Evolutionary conservation across 2,329 filamentous ascomycete species (phyloP), one percentile per base, ranked within the genome.

Genomic region (Rutstroemia sp.): DNA sequence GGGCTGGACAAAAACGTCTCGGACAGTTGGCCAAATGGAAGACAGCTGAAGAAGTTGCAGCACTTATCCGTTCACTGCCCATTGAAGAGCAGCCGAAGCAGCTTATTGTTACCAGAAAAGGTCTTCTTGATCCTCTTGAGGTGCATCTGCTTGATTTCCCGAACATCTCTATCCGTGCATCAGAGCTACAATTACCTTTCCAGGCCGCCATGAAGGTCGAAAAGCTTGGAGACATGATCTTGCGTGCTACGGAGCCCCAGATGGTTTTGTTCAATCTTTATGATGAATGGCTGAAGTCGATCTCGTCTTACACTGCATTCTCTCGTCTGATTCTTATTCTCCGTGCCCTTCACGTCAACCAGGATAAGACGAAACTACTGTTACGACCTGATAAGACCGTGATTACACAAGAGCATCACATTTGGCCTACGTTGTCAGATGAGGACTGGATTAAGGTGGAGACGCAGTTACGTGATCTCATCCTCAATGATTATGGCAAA

Each of bases 391-490:
- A 99, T 76, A 97, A 96, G 84, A 96, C 87, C 1, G 91, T 99
- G 62, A 95, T 99, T 67, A 99, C 94, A 0, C 91, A 97, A 66
- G 92, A 97, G 69, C 94, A 99, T 74, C 94, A 99, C 71, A 99
- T 99, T 70, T 99, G 94, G 94, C 94, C 94, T 0, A 87, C 90
- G 0, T 76, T 99, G 55, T 86, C 89, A 0, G 94, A 99, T 62
- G 94, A 99, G 66, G 92, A 96, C 61, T 99, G 94, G 94, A 94
- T 99, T 74, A 96, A 96, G 82, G 90, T 99, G n/a, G 94, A 99
- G 78, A 91, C 91, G 47, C 90, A 95, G 70, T 78, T 99, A 44
- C 87, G 94, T 71, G 94, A 99, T 77, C 77, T 99, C 63, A 99
- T 99, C 67, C 71, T 99, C 64, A 96, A 97, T 65, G 94, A 99